Percentiles rank a stretch among this genome's conserved stretches.
Conservation (phyloP, 345 rosid species). For the Lepidium sativum region DNA sequence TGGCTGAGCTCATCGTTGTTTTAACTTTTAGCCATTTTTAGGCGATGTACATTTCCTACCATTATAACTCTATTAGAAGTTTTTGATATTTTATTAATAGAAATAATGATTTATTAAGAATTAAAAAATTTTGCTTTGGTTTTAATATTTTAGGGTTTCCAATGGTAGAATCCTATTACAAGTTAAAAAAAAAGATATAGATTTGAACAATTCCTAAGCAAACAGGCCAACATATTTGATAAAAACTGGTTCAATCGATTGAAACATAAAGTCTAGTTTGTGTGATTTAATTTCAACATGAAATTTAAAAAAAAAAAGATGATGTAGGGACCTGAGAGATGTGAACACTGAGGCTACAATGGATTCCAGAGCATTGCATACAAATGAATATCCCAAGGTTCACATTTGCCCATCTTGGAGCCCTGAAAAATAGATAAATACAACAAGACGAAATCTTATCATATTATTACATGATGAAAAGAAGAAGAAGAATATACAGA, state of each 20-base stretch:
- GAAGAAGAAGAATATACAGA: background rate
- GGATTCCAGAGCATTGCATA: slow-evolving; percentile 92
- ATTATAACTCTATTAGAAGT: no score
- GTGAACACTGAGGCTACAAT: slow-evolving; percentile 93
- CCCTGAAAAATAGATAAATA: slow-evolving; percentile 37
- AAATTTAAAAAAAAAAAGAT: background rate
- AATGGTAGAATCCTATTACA: no score
- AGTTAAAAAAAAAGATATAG: no score
- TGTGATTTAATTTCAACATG: background rate
- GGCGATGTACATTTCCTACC: no score
- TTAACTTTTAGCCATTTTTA: slow-evolving; percentile 4
- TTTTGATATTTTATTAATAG: no score
- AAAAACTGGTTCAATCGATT: no score
- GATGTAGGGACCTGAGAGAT: slow-evolving; percentile 62
- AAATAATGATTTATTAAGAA: no score
- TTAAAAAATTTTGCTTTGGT: no score
- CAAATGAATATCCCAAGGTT: slow-evolving; percentile 96
- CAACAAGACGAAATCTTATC: slow-evolving; percentile 4
- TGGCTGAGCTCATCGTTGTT: slow-evolving; percentile 10
- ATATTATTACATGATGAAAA: background rate
- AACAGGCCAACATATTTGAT: no score
- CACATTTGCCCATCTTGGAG: slow-evolving; percentile 95
- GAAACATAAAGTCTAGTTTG: no score
- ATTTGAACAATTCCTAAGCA: no score
- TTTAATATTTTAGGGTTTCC: no score